Evolutionary conservation across 805 yeast species (phyloP).

Genomic region (Spathaspora sp.): DNA sequence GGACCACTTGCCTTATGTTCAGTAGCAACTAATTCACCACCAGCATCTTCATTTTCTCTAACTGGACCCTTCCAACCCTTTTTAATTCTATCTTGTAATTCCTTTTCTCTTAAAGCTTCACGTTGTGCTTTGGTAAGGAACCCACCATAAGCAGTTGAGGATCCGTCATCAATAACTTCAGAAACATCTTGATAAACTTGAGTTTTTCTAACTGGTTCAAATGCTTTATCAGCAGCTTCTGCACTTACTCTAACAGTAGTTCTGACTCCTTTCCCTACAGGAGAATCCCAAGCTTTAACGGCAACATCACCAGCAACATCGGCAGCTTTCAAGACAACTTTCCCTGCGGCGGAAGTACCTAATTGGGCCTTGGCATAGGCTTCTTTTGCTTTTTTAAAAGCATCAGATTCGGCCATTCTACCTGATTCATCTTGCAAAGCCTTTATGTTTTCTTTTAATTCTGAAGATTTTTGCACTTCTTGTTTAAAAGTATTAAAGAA

Average conservation of each 20-base stretch:
- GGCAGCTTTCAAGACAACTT: conserved; percentile 85
- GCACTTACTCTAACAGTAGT: conserved; percentile 80
- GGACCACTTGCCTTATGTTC: conserved; percentile 75
- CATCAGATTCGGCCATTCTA: conserved; percentile 87
- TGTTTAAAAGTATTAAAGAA: conserved; percentile 86
- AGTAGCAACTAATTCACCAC: conserved; percentile 77
- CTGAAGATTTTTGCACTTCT: conserved; percentile 89
- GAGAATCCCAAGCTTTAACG: conserved; percentile 91
- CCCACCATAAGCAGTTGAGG: conserved; percentile 86
- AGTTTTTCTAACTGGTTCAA: conserved; percentile 92
- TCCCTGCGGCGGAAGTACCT: conserved; percentile 60
- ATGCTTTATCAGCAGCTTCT: conserved; percentile 78
- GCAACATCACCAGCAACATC: conserved; percentile 90
- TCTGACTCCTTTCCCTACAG: conserved; percentile 86
- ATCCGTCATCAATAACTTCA: conserved; percentile 89
- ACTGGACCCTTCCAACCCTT: conserved; percentile 67
- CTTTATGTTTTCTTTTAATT: conserved; percentile 87
- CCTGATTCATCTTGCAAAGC: conserved; percentile 96
- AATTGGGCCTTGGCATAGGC: conserved; percentile 86
- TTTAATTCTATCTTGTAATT: conserved; percentile 50
- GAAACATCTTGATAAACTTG: conserved; percentile 84
- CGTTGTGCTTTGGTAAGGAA: conserved; percentile 83
- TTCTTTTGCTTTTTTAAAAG: conserved; percentile 87
- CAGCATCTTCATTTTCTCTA: conserved; percentile 77
- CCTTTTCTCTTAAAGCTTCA: conserved; percentile 55